These are phyloP conservation scores for Spiraea crenata DNA, from an alignment of 331 rosid genomes.

Conservation along the genomic window DNA sequence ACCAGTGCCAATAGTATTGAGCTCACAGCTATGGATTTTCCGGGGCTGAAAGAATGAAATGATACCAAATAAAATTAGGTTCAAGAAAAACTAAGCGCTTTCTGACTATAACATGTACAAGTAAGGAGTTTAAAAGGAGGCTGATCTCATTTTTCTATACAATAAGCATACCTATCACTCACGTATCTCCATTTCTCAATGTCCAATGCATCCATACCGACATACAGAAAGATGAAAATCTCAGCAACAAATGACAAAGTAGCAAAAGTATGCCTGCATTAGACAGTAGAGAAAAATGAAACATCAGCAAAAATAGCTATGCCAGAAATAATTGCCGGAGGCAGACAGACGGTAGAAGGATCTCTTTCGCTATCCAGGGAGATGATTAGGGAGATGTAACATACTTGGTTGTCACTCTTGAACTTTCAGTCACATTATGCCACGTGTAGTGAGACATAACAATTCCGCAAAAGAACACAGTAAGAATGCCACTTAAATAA, in stretches of 20 bases:
- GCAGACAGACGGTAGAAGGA: neutral
- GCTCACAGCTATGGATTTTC: conserved; percentile 80
- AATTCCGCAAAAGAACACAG: conserved; percentile 97
- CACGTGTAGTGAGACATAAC: conserved; percentile 99
- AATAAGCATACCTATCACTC: conserved; percentile 61
- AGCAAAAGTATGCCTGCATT: conserved; percentile 88
- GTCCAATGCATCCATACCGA: conserved; percentile 97
- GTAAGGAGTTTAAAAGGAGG: conserved; percentile 19
- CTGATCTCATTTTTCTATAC: neutral
- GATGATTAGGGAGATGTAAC: conserved; percentile 25
- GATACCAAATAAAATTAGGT: conserved; percentile 18
- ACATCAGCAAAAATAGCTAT: conserved; percentile 6
- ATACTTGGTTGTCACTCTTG: conserved; percentile 94
- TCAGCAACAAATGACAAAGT: conserved; percentile 89
- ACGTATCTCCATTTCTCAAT: conserved; percentile 91
- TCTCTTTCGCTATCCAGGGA: conserved; percentile 4
- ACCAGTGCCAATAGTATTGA: conserved; percentile 77
- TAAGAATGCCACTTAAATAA: conserved; percentile 88
- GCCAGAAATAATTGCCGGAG: neutral
- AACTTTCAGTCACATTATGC: conserved; percentile 96
- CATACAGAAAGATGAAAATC: conserved; percentile 90
- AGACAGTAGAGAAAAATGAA: conserved; percentile 17
- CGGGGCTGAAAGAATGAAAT: conserved; percentile 53
- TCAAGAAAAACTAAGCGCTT: neutral
- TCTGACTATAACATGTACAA: neutral